A percentile compares a stretch with the other conserved stretches of the same genome.
These are phyloP conservation scores for Verticillium klebahnii DNA, from an alignment of 2,329 filamentous ascomycete genomes.

Conservation along the genomic window DNA sequence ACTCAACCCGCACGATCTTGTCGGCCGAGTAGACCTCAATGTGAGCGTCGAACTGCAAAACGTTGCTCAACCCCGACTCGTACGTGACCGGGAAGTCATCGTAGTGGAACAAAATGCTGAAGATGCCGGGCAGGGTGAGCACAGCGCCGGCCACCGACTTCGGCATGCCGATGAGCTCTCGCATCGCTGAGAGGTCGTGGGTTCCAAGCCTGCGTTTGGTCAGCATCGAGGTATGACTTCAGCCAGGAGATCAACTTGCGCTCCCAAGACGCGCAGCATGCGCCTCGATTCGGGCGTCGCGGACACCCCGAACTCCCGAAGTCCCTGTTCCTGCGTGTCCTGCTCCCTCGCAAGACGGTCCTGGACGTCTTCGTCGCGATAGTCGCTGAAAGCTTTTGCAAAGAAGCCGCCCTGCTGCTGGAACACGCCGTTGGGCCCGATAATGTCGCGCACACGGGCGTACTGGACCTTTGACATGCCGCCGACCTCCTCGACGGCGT, in stretches of 20 bases:
- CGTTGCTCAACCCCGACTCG: slow-evolving; percentile 48
- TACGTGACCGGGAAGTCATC: slow-evolving; percentile 47
- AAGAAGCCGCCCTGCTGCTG: slow-evolving; percentile 44
- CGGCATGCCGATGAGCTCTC: slow-evolving; percentile 46
- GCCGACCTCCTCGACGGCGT: slow-evolving; percentile 49
- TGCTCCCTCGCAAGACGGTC: slow-evolving; percentile 15
- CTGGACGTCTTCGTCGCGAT: slow-evolving; percentile 18
- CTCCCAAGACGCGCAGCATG: slow-evolving; percentile 20
- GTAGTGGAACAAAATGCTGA: slow-evolving; percentile 39
- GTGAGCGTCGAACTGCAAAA: slow-evolving; percentile 49
- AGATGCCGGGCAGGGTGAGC: slow-evolving; percentile 22
- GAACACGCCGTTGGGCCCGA: slow-evolving; percentile 47
- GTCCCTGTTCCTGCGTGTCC: slow-evolving; percentile 23
- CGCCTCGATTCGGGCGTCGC: slow-evolving; percentile 18
- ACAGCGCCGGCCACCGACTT: slow-evolving; percentile 25
- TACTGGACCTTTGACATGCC: slow-evolving; percentile 49
- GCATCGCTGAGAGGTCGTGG: slow-evolving; percentile 47
- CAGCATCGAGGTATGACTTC: background rate
- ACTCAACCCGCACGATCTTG: slow-evolving; percentile 50
- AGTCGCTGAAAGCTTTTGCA: slow-evolving; percentile 37
- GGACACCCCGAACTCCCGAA: slow-evolving; percentile 25
- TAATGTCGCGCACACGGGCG: slow-evolving; percentile 39
- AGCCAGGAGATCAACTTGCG: slow-evolving; percentile 10
- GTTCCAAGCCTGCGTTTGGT: slow-evolving; percentile 31
- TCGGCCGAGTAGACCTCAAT: slow-evolving; percentile 46